Conservation (phyloP, 345 rosid species). For the Aegle marmelos region DNA sequence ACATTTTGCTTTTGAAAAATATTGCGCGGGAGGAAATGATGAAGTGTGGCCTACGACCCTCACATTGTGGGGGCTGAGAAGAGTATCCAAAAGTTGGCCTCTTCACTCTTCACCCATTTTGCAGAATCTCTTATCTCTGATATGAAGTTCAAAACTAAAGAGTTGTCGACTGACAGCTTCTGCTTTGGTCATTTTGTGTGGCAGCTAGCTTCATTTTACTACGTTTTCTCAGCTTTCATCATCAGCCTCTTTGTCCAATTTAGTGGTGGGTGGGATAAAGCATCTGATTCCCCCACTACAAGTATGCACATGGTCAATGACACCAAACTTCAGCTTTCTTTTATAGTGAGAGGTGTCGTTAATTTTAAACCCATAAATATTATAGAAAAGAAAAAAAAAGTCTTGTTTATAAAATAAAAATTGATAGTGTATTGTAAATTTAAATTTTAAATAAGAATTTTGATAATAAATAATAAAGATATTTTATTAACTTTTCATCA, state of each 20-base stretch:
- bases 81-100: conserved; percentile 4
- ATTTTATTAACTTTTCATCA: too few species aligned
- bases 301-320: not conserved
- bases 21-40: not conserved
- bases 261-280: conserved; percentile 10
- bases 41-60: conserved; percentile 16
- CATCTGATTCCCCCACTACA: conserved; percentile 13
- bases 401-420: too few species aligned
- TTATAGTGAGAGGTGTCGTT: too few species aligned
- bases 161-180: conserved; percentile 22
- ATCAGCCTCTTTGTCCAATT: conserved; percentile 12
- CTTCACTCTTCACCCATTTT: not conserved
- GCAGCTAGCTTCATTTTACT: conserved; percentile 9
- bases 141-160: conserved; percentile 33
- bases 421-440: too few species aligned
- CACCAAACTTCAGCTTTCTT: not conserved
- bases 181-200: conserved; percentile 24
- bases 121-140: conserved; percentile 15
- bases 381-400: too few species aligned
- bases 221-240: not conserved
- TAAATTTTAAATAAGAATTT: too few species aligned
- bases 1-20: not conserved
- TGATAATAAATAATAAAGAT: too few species aligned
- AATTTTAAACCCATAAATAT: fast-evolving
- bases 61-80: conserved; percentile 18